Conservation (phyloP, 2,329 filamentous ascomycete species). For the Aureobasidium sp. region DNA sequence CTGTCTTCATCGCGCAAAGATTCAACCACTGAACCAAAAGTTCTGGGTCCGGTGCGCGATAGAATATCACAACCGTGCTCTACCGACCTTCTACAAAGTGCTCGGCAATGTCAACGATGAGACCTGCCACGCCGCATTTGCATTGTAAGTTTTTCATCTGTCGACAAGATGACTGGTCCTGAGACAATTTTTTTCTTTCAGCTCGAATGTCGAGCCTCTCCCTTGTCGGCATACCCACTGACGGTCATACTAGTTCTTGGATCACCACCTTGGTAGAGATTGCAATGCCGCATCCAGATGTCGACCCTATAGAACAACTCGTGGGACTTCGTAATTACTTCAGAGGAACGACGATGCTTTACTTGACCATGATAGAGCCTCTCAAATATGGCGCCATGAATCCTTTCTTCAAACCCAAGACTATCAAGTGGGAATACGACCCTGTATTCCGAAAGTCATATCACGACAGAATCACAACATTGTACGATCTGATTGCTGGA, state of each 20-base stretch:
- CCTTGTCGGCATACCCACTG: not conserved
- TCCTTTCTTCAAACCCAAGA: not conserved
- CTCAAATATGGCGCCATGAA: slow-evolving; percentile 4
- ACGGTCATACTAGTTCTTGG: not conserved
- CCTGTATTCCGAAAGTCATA: not conserved
- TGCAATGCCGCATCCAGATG: slow-evolving; percentile 4
- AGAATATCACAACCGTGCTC: slow-evolving; percentile 10
- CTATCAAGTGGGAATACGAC: slow-evolving; percentile 11
- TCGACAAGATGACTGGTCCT: no score
- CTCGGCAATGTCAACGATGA: slow-evolving; percentile 6
- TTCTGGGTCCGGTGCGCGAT: slow-evolving; percentile 6
- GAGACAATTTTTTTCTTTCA: no score
- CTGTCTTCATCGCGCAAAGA: slow-evolving; percentile 6
- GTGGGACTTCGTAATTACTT: slow-evolving; percentile 10
- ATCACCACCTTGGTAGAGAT: slow-evolving; percentile 4
- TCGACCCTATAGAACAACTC: slow-evolving; percentile 8
- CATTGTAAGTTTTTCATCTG: not conserved
- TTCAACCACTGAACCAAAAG: not conserved
- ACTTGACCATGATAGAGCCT: not conserved
- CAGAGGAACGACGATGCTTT: slow-evolving; percentile 1
- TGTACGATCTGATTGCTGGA: not conserved
- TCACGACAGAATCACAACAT: not conserved
- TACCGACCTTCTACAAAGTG: not conserved
- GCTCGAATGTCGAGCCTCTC: not conserved
- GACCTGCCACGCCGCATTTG: slow-evolving; percentile 16